These are phyloP conservation scores for Alnus rubra DNA, from an alignment of 306 rosid species.

Conservation along the genomic window DNA sequence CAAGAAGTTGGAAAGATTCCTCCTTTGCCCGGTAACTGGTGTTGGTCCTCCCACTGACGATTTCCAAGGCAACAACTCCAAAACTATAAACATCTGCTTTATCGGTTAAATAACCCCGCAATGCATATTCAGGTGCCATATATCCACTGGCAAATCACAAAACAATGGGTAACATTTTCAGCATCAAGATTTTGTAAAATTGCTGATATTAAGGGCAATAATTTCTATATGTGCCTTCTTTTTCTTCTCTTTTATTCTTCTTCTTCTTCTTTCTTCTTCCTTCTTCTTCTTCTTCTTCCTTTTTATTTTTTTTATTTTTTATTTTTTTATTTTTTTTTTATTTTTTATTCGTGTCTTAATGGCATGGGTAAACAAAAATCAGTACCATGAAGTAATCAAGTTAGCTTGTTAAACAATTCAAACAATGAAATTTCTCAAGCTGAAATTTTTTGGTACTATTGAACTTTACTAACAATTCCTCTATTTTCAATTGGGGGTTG, in stretches of 20 bases:
- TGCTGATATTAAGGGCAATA: not conserved
- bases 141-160: constrained; percentile 27
- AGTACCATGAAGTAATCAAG: not conserved
- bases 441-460: not conserved
- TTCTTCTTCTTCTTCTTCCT: too few relatives aligned
- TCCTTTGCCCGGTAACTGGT: constrained; percentile 11
- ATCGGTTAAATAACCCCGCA: constrained; percentile 34
- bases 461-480: not conserved
- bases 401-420: not conserved
- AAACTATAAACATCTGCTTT: constrained; percentile 42
- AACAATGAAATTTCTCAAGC: not conserved
- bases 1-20: constrained; percentile 26
- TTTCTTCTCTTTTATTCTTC: too few relatives aligned
- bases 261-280: too few relatives aligned
- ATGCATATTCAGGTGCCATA: constrained; percentile 40
- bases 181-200: not conserved
- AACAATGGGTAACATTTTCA: not conserved
- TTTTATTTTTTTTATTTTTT: too few relatives aligned
- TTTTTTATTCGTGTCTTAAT: too few relatives aligned
- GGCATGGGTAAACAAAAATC: too few relatives aligned
- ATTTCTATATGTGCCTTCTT: not conserved
- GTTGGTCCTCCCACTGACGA: constrained; percentile 28
- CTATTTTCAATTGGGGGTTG: not conserved
- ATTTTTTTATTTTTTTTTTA: too few relatives aligned
- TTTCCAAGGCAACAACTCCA: constrained; percentile 32